Conservation (phyloP, 306 rosid genomes). For the Senna siamea region DNA sequence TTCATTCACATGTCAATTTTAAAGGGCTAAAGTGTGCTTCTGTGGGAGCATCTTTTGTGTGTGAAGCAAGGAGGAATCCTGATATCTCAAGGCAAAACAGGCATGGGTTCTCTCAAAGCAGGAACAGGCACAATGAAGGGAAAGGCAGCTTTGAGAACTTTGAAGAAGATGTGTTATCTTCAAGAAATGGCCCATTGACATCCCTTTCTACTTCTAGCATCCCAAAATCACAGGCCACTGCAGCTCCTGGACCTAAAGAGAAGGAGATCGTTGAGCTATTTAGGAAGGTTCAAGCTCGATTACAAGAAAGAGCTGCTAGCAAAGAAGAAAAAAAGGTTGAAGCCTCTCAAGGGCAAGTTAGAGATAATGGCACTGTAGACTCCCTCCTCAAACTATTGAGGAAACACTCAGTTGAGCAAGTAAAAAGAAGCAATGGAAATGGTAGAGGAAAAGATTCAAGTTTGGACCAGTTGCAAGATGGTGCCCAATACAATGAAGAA, state of each 20-base stretch:
- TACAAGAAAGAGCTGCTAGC: slow-evolving; percentile 74
- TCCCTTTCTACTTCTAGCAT: slow-evolving; percentile 55
- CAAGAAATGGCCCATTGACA: slow-evolving; percentile 72
- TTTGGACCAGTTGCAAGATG: slow-evolving; percentile 57
- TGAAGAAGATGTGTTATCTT: slow-evolving; percentile 71
- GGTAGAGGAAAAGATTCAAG: slow-evolving; percentile 47
- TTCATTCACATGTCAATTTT: slow-evolving; percentile 56
- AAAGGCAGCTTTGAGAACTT: slow-evolving; percentile 68
- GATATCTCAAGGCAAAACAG: slow-evolving; percentile 81
- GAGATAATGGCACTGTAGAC: slow-evolving; percentile 79
- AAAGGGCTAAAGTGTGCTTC: slow-evolving; percentile 52
- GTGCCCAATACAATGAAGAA: slow-evolving; percentile 45
- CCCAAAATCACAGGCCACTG: slow-evolving; percentile 69
- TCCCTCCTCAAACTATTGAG: slow-evolving; percentile 84
- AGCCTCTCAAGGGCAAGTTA: slow-evolving; percentile 56
- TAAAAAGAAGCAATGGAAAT: slow-evolving; percentile 60
- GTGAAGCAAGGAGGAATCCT: slow-evolving; percentile 73
- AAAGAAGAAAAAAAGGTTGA: slow-evolving; percentile 86
- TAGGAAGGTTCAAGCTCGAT: slow-evolving; percentile 88
- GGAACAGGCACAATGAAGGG: slow-evolving; percentile 72
- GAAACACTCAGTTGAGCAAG: slow-evolving; percentile 82
- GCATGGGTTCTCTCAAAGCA: slow-evolving; percentile 62
- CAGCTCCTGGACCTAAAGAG: slow-evolving; percentile 92
- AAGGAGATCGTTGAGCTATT: slow-evolving; percentile 95
- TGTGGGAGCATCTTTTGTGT: slow-evolving; percentile 52